phyloP scores from a whole-genome alignment of 1,284 basidiomycete species.

The Ceratobasidium sp. region DNA sequence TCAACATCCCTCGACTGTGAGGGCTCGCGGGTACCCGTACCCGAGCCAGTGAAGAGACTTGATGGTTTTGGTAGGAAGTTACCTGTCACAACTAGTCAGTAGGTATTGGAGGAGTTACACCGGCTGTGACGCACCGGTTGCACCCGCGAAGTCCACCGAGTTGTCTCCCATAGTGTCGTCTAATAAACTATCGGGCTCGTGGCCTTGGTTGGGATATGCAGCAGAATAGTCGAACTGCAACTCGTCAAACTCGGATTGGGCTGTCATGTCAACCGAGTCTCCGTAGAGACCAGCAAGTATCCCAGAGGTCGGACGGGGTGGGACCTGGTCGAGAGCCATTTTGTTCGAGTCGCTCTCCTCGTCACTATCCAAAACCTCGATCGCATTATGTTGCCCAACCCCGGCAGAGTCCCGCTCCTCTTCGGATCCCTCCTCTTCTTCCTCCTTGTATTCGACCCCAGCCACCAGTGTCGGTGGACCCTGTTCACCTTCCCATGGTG shows the following conservation, averaged over 20 bases:
- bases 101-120: too few species aligned
- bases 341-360: slow-evolving; percentile 5
- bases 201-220: neutral
- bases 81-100: neutral
- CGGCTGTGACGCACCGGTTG: neutral
- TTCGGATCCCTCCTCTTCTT: neutral
- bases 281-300: neutral
- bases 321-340: neutral
- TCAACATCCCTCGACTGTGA: slow-evolving; percentile 22
- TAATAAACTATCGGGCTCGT: slow-evolving; percentile 29
- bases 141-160: neutral
- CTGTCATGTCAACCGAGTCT: neutral
- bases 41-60: slow-evolving; percentile 24
- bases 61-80: neutral
- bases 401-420: neutral
- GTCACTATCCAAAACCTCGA: slow-evolving; percentile 31
- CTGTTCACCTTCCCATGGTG: slow-evolving; percentile 1
- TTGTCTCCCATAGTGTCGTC: slow-evolving; percentile 24
- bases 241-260: slow-evolving; percentile 5
- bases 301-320: neutral
- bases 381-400: slow-evolving; percentile 19
- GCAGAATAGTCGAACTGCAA: slow-evolving; percentile 22
- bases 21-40: slow-evolving; percentile 14
- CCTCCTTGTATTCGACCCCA: neutral
- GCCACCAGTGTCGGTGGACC: neutral